Base-by-base conservation (phyloP, 2,329 filamentous ascomycete genomes). In the Paraphoma sp. region DNA sequence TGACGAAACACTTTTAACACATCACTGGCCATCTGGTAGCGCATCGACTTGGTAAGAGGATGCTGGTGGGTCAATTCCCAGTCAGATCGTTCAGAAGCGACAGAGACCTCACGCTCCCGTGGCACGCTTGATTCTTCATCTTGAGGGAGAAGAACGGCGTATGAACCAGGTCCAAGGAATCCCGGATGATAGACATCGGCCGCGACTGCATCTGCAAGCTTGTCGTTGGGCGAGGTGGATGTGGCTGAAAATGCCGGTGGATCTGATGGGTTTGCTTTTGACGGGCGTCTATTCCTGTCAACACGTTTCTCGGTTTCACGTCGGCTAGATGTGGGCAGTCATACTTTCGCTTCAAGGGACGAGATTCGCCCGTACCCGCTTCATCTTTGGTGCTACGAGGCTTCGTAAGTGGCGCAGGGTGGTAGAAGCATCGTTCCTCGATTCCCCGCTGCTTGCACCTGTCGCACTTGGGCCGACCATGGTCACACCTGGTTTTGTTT, bases 321-420 rank as follows among this genome's bases (percentile, higher is more conserved):
- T 36, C 33, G 33, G 9, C 10, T 36, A 10, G 10, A 36, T 36
- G 3, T 36, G 23, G 23, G 28, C 8, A 9, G 7, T 45, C 62
- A 28, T 67, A 73, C 70, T 70, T 74, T 58, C 70, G 60, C 48
- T 73, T 74, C 5, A 57, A 28, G 2, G 67, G 62, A 18, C 63
- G 59, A 11, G 60, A 56, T 48, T 62, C 60, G 31, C 58, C 63
- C 46, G 59, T 46, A 12, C 56, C 55, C 55, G 55, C 48, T 30
- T 60, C 62, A 43, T 58, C 56, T 14, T 52, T 47, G 29, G 57
- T 62, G 17, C 23, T 23, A 23, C 65, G 67, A 16, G 53, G 60
- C 40, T 68, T 74, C n/a, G 71, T 76, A 16, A 76, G 60, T 29
- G 73, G 73, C 11, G 73, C 71, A 23, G 73, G 72, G 55, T 75